These are phyloP conservation scores for Brachypodium distachyon DNA, from an alignment of 202 grass and related monocot genomes.

Conservation along the genomic window DNA sequence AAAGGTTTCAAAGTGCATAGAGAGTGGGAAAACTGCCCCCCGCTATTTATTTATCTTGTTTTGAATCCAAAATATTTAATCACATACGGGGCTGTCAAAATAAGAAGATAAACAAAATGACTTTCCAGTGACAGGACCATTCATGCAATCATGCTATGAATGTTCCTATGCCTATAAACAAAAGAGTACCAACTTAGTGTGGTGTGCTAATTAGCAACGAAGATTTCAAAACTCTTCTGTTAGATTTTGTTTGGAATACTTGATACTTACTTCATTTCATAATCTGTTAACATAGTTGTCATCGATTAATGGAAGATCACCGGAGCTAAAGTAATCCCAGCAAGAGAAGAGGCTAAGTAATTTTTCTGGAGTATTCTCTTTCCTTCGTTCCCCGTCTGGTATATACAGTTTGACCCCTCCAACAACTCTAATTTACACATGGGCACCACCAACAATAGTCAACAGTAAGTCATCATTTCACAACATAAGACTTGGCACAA, in stretches of 20 bases:
- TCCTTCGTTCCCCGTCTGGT: too few species aligned
- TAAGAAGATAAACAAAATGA: background rate
- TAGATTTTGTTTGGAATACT: background rate
- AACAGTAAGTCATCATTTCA: background rate
- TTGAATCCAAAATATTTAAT: background rate
- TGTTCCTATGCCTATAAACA: background rate
- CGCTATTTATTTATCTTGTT: background rate
- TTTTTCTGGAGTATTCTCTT: too few species aligned
- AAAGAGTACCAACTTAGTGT: background rate
- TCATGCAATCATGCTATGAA: background rate
- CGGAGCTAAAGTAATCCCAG: too few species aligned
- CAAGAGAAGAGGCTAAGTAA: too few species aligned
- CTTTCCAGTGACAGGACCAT: background rate
- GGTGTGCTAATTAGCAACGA: background rate
- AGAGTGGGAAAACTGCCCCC: background rate
- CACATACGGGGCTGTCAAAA: background rate
- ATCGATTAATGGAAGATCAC: too few species aligned
- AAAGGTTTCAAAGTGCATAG: too few species aligned
- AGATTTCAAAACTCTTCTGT: background rate
- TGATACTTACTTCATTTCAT: background rate
- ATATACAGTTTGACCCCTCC: too few species aligned
- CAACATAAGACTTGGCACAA: background rate
- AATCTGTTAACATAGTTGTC: background rate
- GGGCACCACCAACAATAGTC: too few species aligned
- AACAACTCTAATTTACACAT: too few species aligned